A percentile compares a stretch with the other conserved stretches of the same genome.
Evolutionary conservation across 305 asterid species (phyloP).

Genomic region (Solanum hybrid): DNA sequence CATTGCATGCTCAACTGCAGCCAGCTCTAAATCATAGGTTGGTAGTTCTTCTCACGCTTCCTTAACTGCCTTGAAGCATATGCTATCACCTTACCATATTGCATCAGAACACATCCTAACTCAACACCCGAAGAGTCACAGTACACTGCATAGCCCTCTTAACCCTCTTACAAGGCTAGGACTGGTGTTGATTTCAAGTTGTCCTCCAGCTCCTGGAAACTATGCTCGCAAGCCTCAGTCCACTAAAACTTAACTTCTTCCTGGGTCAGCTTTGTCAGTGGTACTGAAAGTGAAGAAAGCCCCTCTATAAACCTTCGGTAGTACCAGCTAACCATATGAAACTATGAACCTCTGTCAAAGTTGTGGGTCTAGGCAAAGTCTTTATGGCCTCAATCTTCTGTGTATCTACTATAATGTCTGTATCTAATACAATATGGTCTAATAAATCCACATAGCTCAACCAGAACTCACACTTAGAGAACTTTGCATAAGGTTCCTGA

Average conservation of each 20-base stretch:
- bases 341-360: too few species aligned
- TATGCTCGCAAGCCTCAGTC: not conserved
- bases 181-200: not conserved
- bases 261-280: too few species aligned
- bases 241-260: not conserved
- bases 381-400: not conserved
- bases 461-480: not conserved
- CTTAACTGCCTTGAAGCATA: not conserved
- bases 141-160: not conserved
- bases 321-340: not conserved
- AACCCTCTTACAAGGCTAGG: not conserved
- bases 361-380: not conserved
- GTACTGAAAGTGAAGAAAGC: not conserved
- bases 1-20: too few species aligned
- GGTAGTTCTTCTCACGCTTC: too few species aligned
- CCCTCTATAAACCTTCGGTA: not conserved
- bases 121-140: rapidly evolving
- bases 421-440: too few species aligned
- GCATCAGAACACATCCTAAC: not conserved
- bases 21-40: not conserved
- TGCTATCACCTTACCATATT: not conserved
- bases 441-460: too few species aligned
- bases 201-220: not conserved
- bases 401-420: too few species aligned
- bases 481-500: not conserved